Percentiles rank a stretch among this genome's conserved stretches.
Conservation (phyloP, 164 flowering plant species). For the Santalum album region DNA sequence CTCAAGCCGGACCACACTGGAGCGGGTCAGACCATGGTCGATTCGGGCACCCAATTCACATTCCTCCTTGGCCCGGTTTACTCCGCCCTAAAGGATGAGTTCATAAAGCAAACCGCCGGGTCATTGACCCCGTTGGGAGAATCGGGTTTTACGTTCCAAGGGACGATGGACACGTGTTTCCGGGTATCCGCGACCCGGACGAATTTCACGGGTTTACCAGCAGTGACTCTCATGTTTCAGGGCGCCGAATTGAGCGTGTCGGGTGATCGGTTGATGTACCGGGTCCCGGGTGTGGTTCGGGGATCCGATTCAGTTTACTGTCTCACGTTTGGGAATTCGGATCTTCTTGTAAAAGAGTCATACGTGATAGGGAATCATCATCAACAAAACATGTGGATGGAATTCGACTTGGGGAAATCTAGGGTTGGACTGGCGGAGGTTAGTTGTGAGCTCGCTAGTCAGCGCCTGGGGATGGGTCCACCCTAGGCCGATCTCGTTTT, state of each 20-base stretch:
- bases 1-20: slow-evolving; percentile 80
- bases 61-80: slow-evolving; percentile 71
- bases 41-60: slow-evolving; percentile 82
- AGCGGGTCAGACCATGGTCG: slow-evolving; percentile 91
- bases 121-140: slow-evolving; percentile 33
- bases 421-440: slow-evolving; percentile 64
- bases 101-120: slow-evolving; percentile 35
- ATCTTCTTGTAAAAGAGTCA: slow-evolving; percentile 57
- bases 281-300: slow-evolving; percentile 37
- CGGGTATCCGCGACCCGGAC: slow-evolving; percentile 17
- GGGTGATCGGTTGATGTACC: slow-evolving; percentile 48
- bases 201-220: slow-evolving; percentile 34
- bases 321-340: slow-evolving; percentile 84
- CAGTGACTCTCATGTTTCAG: slow-evolving; percentile 52
- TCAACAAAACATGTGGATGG: slow-evolving; percentile 85
- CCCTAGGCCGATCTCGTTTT: too few relatives aligned
- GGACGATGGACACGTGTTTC: slow-evolving; percentile 76
- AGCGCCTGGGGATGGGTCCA: slow-evolving; percentile 22
- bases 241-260: slow-evolving; percentile 75
- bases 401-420: slow-evolving; percentile 54
- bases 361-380: slow-evolving; percentile 81
- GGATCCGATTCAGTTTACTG: slow-evolving; percentile 52
- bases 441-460: slow-evolving; percentile 62
- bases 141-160: slow-evolving; percentile 57
- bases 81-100: slow-evolving; percentile 54